Percentiles rank a stretch among this genome's conserved stretches.
Conservation (phyloP, 176 grass and related monocot species). For the Bothriochloa decipiens region DNA sequence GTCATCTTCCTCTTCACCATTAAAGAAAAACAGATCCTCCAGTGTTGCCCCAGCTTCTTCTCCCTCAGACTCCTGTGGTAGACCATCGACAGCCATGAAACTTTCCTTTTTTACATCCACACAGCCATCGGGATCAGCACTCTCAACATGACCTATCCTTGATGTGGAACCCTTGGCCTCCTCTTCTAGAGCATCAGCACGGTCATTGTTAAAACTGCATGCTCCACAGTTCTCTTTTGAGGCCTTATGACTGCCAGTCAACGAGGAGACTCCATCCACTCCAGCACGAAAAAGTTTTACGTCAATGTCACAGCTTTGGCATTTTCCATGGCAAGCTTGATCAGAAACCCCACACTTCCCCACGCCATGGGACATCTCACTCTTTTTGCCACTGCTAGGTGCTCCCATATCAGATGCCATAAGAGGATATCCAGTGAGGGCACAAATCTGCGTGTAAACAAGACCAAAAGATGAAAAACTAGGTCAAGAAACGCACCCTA, state of each 20-base stretch:
- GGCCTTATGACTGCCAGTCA: slow-evolving; percentile 12
- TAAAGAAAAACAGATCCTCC: slow-evolving; percentile 70
- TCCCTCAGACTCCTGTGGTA: slow-evolving; percentile 42
- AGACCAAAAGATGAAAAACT: slow-evolving; percentile 2
- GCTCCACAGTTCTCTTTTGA: slow-evolving; percentile 42
- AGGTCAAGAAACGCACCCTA: neutral
- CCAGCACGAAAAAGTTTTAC: slow-evolving; percentile 40
- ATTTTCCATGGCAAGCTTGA: slow-evolving; percentile 34
- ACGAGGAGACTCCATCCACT: slow-evolving; percentile 30
- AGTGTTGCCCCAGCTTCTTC: slow-evolving; percentile 57
- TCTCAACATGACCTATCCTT: slow-evolving; percentile 42
- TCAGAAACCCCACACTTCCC: slow-evolving; percentile 17
- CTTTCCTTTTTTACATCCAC: slow-evolving; percentile 42
- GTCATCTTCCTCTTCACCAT: slow-evolving; percentile 87
- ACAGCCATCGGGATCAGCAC: slow-evolving; percentile 38
- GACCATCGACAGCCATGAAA: slow-evolving; percentile 41
- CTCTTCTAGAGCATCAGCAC: slow-evolving; percentile 35
- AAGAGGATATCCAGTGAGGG: neutral
- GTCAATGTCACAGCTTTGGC: slow-evolving; percentile 28
- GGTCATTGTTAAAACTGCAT: slow-evolving; percentile 31
- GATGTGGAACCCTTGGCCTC: slow-evolving; percentile 21
- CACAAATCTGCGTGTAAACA: slow-evolving; percentile 30
- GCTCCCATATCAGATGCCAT: slow-evolving; percentile 41
- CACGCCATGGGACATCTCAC: slow-evolving; percentile 2
- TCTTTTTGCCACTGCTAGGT: slow-evolving; percentile 13